Base-by-base conservation (phyloP, 2,329 filamentous ascomycete genomes). In the Penicillium sp. region DNA sequence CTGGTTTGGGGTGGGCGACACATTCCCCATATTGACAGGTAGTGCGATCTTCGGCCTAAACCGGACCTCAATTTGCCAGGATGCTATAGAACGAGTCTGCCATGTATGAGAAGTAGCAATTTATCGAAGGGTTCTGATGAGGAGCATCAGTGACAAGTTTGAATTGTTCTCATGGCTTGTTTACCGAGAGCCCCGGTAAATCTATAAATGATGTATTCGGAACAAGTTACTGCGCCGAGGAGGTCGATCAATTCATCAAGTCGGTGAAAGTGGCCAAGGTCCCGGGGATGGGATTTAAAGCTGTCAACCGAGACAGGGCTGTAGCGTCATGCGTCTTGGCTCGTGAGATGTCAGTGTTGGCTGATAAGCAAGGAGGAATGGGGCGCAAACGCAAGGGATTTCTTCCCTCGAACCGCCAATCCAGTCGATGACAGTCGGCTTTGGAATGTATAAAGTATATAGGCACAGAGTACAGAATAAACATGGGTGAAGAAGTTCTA, bases 1-100 rank as follows among this genome's bases (percentile, higher is more conserved):
- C 57, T 69, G 65, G 5, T 56, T 62, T 6, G 71, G 70, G 27
- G 67, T 69, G 37, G 71, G 71, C 19, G 71, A 73, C 25, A 49
- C 59, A 6, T 70, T 61, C 42, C 69, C 70, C 71, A 73, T 73
- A 19, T 31, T 62, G 55, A 37, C 23, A n/a, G 31, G 48, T 38
- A 48, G 42, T 58, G 62, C 40, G 29, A 56, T 12, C 33, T 8
- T 37, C 13, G 41, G 42, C 21, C 35, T 25, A 10, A 46, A 23
- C 13, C 12, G 37, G 23, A 47, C 37, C 29, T 52, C 54, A 54
- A 31, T 23, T 25, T 51, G 4, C 21, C 23, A 31, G 37, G 8
- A 29, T 4, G 6, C 3, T 23, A 17, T 37, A 35, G 47, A 23
- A 10, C 6, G 3, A 57, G 10, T 31, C 27, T 50, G 33, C 57